phyloP scores from a whole-genome alignment of 176 grass and related monocot species.

The Aegilops speltoides region DNA sequence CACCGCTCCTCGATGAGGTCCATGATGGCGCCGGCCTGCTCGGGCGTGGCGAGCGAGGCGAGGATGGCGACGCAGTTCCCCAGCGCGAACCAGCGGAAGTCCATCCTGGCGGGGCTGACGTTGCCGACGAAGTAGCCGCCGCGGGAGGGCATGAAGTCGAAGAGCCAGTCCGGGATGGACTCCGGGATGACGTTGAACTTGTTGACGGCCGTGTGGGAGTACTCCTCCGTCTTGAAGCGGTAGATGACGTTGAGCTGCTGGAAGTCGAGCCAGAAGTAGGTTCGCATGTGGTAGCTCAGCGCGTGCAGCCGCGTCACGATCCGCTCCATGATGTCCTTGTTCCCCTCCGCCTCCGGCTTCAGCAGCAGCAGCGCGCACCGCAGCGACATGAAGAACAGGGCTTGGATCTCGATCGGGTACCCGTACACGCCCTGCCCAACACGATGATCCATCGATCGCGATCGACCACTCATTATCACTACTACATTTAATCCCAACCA shows the following conservation, averaged over 20 bases:
- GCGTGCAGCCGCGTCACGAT: conserved; percentile 75
- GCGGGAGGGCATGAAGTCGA: conserved; percentile 87
- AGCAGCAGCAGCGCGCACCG: conserved; percentile 77
- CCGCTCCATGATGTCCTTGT: conserved; percentile 65
- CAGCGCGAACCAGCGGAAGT: conserved; percentile 94
- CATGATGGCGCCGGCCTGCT: conserved; percentile 86
- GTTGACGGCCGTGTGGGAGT: conserved; percentile 98
- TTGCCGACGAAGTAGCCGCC: conserved; percentile 95
- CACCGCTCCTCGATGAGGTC: conserved; percentile 88
- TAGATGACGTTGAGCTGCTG: conserved; percentile 88
- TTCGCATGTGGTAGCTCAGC: conserved; percentile 92
- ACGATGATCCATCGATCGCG: not conserved
- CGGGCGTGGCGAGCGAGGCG: conserved; percentile 79
- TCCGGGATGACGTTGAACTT: conserved; percentile 99
- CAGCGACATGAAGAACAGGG: conserved; percentile 90
- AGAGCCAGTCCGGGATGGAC: conserved; percentile 93
- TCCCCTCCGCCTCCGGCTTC: conserved; percentile 64
- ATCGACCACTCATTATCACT: not conserved
- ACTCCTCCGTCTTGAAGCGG: conserved; percentile 90
- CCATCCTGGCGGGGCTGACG: conserved; percentile 91
- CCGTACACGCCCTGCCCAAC: conserved; percentile 72
- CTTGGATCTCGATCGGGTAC: conserved; percentile 94
- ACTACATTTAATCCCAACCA: not conserved
- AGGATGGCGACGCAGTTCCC: conserved; percentile 90
- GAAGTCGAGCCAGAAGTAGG: conserved; percentile 92